Conservation (phyloP, 495 filamentous ascomycete species). For the Penicillium tannophilum region DNA sequence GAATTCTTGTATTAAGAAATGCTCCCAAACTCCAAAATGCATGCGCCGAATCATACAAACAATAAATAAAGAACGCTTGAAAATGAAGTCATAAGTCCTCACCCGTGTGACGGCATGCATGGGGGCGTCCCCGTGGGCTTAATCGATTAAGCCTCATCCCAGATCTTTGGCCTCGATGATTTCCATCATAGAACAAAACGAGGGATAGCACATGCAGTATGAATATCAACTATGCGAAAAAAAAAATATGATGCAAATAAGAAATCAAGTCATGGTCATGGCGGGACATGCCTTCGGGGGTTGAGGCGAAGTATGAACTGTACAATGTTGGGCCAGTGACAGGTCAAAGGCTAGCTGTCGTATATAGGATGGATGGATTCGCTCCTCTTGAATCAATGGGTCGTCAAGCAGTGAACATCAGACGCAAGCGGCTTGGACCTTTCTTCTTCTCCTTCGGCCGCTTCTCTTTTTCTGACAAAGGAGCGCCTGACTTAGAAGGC, state of each 20-base stretch:
- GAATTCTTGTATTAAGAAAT: background rate
- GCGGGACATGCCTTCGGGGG: background rate
- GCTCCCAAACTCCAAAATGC: background rate
- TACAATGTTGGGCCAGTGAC: constrained; percentile 2
- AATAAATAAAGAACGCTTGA: background rate
- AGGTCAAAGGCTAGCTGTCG: background rate
- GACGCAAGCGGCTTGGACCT: constrained; percentile 42
- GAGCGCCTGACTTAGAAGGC: constrained; percentile 12
- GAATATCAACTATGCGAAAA: background rate
- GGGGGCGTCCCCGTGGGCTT: background rate
- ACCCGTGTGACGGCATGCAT: background rate
- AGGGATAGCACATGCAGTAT: background rate
- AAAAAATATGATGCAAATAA: background rate
- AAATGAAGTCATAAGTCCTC: background rate
- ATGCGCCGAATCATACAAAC: background rate
- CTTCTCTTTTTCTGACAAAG: constrained; percentile 34
- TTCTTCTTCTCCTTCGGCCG: constrained; percentile 42
- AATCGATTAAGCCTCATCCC: too few relatives aligned
- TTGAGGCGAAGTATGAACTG: background rate
- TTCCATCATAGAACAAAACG: background rate
- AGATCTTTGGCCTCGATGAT: background rate
- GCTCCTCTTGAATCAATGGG: background rate
- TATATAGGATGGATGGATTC: background rate
- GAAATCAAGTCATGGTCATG: background rate
- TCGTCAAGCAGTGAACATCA: constrained; percentile 47